Conservation (phyloP, 371 early-diverging fungal species). For the Lichtheimia hyalospora region DNA sequence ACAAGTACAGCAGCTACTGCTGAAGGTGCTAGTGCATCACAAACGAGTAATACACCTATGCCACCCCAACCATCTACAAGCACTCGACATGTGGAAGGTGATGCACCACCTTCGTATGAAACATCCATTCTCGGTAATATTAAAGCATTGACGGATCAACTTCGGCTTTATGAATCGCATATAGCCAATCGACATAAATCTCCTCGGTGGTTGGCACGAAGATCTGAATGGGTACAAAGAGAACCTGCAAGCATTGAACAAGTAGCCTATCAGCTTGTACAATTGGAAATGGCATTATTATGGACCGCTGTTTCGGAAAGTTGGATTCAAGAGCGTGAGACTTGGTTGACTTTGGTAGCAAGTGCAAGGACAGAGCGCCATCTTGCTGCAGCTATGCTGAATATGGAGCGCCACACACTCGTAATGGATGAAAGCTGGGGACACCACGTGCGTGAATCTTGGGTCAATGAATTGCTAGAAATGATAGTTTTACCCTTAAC, state of each 20-base stretch:
- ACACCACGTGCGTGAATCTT: constrained; percentile 25
- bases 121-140: constrained; percentile 47
- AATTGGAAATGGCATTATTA: constrained; percentile 48
- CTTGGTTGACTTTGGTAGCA: constrained; percentile 46
- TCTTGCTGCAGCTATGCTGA: constrained; percentile 46
- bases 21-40: background rate
- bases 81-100: constrained; percentile 13
- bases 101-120: constrained; percentile 49
- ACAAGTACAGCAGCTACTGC: background rate
- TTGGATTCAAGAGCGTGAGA: constrained; percentile 51
- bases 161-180: constrained; percentile 40
- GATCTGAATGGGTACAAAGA: constrained; percentile 36
- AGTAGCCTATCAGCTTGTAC: constrained; percentile 44
- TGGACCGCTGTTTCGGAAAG: constrained; percentile 50
- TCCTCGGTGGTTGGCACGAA: constrained; percentile 43
- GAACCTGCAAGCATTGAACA: constrained; percentile 43
- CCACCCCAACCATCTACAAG: background rate
- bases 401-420: constrained; percentile 47
- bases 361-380: constrained; percentile 45
- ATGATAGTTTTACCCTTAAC: constrained; percentile 45
- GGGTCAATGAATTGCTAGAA: constrained; percentile 46
- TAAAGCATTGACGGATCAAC: constrained; percentile 27
- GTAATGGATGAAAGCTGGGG: constrained; percentile 44
- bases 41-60: background rate
- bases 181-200: constrained; percentile 48